These are phyloP conservation scores for Lasiodiplodia sp. DNA, from an alignment of 2,329 filamentous ascomycete species.

Conservation along the genomic window DNA sequence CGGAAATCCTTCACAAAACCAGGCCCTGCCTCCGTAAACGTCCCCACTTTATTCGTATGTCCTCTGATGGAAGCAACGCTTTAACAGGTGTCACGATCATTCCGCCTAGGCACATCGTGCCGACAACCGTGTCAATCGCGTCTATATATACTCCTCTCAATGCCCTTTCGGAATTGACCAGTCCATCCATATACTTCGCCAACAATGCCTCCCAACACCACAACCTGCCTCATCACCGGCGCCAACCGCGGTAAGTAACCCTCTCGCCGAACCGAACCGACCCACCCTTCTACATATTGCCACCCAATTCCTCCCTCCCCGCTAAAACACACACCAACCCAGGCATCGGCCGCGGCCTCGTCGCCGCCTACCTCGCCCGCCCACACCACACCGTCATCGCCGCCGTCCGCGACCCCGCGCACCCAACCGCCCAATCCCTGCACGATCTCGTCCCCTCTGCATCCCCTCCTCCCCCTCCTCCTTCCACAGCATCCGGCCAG, in stretches of 20 bases:
- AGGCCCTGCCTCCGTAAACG: neutral
- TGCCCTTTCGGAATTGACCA: neutral
- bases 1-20: neutral
- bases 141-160: neutral
- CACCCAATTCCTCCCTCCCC: too few species aligned
- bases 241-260: constrained; percentile 39
- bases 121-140: neutral
- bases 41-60: neutral
- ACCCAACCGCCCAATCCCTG: constrained; percentile 39
- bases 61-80: neutral
- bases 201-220: neutral
- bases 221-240: constrained; percentile 43
- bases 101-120: neutral
- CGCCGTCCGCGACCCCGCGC: constrained; percentile 45
- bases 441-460: constrained; percentile 35
- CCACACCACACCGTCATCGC: constrained; percentile 52
- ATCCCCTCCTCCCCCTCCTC: neutral
- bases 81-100: neutral
- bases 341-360: constrained; percentile 48
- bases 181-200: neutral
- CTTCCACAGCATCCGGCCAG: constrained; percentile 34
- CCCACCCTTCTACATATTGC: too few species aligned
- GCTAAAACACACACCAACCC: neutral
- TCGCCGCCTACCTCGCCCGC: constrained; percentile 44
- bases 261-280: too few species aligned